A percentile compares a stretch with the other conserved stretches of the same genome.
These are phyloP conservation scores for Sphenostylis stenocarpa DNA, from an alignment of 306 rosid species.

Conservation along the genomic window DNA sequence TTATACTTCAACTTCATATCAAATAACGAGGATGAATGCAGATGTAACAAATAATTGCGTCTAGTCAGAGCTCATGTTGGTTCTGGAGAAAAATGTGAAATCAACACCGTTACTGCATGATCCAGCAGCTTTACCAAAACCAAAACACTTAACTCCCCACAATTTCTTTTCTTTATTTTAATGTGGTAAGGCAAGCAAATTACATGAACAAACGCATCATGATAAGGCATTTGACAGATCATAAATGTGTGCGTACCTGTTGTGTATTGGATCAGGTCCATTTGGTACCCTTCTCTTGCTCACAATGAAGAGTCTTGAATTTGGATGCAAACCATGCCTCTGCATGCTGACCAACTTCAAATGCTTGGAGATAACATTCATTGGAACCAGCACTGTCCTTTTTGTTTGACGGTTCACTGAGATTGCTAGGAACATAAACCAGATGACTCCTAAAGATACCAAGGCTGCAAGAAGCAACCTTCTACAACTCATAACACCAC, in stretches of 20 bases:
- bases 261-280: constrained; percentile 99
- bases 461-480: constrained; percentile 60
- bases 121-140: not conserved
- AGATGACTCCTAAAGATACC: constrained; percentile 55
- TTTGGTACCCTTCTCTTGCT: constrained; percentile 99
- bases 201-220: not conserved
- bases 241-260: constrained; percentile 62
- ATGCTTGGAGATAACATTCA: constrained; percentile 57
- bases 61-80: not conserved
- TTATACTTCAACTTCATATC: not conserved
- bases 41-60: not conserved
- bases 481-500: constrained; percentile 43
- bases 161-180: not conserved
- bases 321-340: constrained; percentile 51
- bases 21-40: not conserved
- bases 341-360: constrained; percentile 62
- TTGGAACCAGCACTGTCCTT: constrained; percentile 42
- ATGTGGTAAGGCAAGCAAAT: not conserved
- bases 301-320: constrained; percentile 55
- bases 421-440: constrained; percentile 63
- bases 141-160: not conserved
- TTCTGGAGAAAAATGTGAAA: not conserved
- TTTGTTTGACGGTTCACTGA: constrained; percentile 46
- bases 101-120: not conserved
- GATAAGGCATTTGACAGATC: not conserved